Evolutionary conservation across 2,329 filamentous ascomycete species (phyloP), one percentile per base, ranked within the genome.

Genomic region (Aureobasidium sp.): DNA sequence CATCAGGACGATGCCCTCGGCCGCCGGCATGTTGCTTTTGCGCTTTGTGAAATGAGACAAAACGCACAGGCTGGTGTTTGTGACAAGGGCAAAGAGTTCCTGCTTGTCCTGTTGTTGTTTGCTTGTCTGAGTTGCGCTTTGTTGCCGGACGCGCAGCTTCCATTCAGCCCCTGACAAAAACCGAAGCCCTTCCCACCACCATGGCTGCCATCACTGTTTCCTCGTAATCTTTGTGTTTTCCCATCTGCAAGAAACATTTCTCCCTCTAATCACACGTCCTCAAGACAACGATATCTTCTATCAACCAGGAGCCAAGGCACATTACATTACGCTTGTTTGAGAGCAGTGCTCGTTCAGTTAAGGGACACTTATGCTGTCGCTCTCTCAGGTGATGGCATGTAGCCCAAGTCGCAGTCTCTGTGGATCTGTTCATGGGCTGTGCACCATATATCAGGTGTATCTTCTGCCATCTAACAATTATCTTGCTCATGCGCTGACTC

Each of bases 1-100:
- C 8, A 36, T 32, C 27, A 61, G 9, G 17, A 52, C 36, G 36
- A 61, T 61, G 47, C 57, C 57, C n/a, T 61, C 47, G 17, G 37
- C 24, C n/a, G 37, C 47, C 5, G 57, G 57, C 57, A 61, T 52
- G 13, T 51, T 41, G 36, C 13, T 50, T 9, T 44, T n/a, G 26
- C 6, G 17, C 8, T 24, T 24, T 13, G 27, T 34, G 4, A 3
- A 10, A 7, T 44, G 27, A 43, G 27, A 56, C 52, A 32, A 44
- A 43, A 26, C 15, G 15, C 4, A 17, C 27, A 34, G 36, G 29
- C 37, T 34, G 10, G 37, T 56, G 17, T 56, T 53, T 15, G 34
- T 34, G 34, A 6, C 1, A 29, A 27, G 24, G 24, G 17, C 34
- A 24, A 39, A 41, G 24, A n/a, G 15, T 41, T 9, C 32, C 4